phyloP scores from a whole-genome alignment of 2,329 filamentous ascomycete species.

The Paracoccidioides lutzii region DNA sequence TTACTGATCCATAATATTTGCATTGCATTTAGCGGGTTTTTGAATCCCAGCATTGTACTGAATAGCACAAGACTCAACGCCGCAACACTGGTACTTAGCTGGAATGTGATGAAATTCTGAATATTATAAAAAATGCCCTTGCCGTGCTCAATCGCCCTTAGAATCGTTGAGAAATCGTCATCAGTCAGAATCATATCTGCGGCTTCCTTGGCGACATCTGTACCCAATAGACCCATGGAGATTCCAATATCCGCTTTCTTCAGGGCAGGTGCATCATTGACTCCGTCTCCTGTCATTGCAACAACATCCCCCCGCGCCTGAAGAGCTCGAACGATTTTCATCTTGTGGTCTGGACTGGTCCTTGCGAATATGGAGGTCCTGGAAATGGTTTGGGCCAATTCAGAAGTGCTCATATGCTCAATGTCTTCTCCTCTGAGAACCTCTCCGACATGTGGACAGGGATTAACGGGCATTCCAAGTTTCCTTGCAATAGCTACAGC shows the following conservation, averaged over 20 bases:
- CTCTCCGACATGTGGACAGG: constrained; percentile 41
- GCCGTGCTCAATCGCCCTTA: constrained; percentile 93
- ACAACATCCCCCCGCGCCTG: constrained; percentile 92
- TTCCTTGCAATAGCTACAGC: constrained; percentile 88
- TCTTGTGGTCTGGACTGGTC: constrained; percentile 92
- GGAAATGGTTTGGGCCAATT: constrained; percentile 71
- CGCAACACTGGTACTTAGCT: constrained; percentile 91
- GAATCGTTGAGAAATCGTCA: constrained; percentile 81
- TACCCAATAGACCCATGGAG: constrained; percentile 88
- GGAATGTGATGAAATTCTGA: constrained; percentile 97
- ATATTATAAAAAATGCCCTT: constrained; percentile 99
- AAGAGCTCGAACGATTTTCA: constrained; percentile 87
- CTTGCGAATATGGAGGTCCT: constrained; percentile 90
- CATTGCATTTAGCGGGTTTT: constrained; percentile 95
- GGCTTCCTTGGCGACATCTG: constrained; percentile 92
- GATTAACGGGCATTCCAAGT: constrained; percentile 76
- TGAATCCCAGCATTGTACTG: constrained; percentile 84
- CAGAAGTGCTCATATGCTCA: constrained; percentile 78
- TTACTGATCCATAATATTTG: constrained; percentile 99
- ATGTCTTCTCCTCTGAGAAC: constrained; percentile 84
- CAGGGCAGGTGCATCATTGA: constrained; percentile 91
- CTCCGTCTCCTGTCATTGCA: constrained; percentile 96
- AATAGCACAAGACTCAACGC: constrained; percentile 81
- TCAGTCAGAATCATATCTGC: constrained; percentile 80
- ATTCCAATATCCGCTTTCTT: constrained; percentile 98